Evolutionary conservation across 345 rosid genomes (phyloP).

Genomic region (Kandelia obovata): DNA sequence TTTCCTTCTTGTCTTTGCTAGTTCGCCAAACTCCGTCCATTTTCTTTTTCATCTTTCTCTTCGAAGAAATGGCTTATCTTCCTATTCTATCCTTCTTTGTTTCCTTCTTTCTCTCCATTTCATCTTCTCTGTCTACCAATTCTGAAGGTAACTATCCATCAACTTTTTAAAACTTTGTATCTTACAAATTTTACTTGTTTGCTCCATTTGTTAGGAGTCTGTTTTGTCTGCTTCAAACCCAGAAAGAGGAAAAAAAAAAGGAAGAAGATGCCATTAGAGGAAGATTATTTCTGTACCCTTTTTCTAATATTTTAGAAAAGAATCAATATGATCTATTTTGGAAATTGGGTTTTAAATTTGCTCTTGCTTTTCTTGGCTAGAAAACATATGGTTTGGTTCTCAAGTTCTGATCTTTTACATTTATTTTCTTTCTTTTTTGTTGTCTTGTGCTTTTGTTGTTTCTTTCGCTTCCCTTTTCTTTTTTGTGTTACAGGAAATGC

Average conservation of each 20-base stretch:
- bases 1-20: not conserved
- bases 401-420: not conserved
- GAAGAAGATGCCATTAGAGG: not conserved
- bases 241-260: not conserved
- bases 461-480: not conserved
- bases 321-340: too few species aligned
- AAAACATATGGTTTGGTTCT: slow-evolving; percentile 6
- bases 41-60: not conserved
- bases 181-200: not conserved
- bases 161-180: slow-evolving; percentile 6
- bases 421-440: not conserved
- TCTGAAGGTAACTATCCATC: slow-evolving; percentile 47
- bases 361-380: not conserved
- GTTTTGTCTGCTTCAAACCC: not conserved
- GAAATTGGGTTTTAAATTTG: not conserved
- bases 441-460: slow-evolving; percentile 2
- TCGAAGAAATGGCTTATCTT: slow-evolving; percentile 23
- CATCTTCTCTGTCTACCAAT: slow-evolving; percentile 47
- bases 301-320: too few species aligned
- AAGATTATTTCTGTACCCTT: not conserved
- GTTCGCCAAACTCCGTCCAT: not conserved
- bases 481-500: slow-evolving; percentile 55
- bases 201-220: not conserved
- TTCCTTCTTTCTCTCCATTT: slow-evolving; percentile 24
- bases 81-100: slow-evolving; percentile 12